Evolutionary conservation across 441 rosid genomes (phyloP).

Genomic region (Raphanus hybrid): DNA sequence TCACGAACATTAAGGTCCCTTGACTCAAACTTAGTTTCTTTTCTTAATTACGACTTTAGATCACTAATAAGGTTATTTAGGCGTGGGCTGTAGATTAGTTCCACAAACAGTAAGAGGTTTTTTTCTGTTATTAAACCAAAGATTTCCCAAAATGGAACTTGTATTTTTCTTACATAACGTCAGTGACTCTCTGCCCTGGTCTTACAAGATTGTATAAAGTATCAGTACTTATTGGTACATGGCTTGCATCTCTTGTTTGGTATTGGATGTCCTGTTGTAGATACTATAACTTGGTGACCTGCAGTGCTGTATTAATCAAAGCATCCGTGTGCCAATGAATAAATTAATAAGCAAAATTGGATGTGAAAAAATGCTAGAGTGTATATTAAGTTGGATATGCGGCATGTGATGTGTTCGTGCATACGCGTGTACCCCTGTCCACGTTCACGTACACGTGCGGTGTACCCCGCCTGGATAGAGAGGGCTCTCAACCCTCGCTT

Average conservation of each 20-base stretch:
- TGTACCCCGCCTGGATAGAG: conserved; percentile 23
- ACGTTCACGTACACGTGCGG: conserved; percentile 40
- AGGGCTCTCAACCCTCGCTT: not conserved
- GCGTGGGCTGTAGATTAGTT: not conserved
- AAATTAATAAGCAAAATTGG: conserved; percentile 22
- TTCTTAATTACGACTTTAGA: conserved; percentile 33
- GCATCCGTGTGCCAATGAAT: conserved; percentile 36
- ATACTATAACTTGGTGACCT: not conserved
- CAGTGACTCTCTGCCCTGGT: not conserved
- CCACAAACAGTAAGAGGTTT: conserved; percentile 11
- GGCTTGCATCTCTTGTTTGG: not conserved
- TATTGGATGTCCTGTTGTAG: conserved; percentile 7
- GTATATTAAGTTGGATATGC: conserved; percentile 15
- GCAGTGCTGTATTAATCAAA: conserved; percentile 13
- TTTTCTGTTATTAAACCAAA: not conserved
- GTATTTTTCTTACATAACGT: not conserved
- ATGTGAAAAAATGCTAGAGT: conserved; percentile 35
- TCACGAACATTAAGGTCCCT: conserved; percentile 39
- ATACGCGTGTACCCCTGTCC: conserved; percentile 33
- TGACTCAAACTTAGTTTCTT: conserved; percentile 29
- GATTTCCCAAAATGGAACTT: not conserved
- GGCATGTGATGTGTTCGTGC: conserved; percentile 42
- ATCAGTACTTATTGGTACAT: not conserved
- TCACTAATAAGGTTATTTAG: not conserved
- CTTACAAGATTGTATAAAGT: not conserved